Evolutionary conservation across 768 basidiomycete genomes (phyloP).

Genomic region (Boletus bicolor): DNA sequence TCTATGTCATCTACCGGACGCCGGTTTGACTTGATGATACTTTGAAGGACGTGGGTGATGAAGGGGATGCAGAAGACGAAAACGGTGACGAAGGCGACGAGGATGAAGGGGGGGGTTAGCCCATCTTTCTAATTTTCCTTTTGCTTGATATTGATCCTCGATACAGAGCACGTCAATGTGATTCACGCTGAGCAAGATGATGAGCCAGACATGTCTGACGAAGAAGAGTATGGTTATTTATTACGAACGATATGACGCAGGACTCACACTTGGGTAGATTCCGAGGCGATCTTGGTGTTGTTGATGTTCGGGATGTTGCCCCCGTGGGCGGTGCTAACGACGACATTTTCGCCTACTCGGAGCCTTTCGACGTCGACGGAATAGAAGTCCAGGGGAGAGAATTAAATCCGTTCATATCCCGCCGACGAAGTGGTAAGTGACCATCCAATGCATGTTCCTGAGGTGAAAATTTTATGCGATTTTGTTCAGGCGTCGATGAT

Average conservation of each 20-base stretch:
- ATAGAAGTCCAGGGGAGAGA: conserved; percentile 43
- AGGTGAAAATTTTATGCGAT: background rate
- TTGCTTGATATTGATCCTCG: conserved; percentile 7
- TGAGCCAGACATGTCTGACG: conserved; percentile 64
- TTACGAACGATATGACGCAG: background rate
- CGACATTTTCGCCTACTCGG: conserved; percentile 54
- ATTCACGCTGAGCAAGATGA: conserved; percentile 62
- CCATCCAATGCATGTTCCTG: background rate
- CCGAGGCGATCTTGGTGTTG: conserved; percentile 38
- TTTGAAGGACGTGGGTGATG: conserved; percentile 52
- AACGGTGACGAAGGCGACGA: conserved; percentile 56
- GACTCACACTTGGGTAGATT: conserved; percentile 33
- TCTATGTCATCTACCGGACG: background rate
- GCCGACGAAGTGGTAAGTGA: conserved; percentile 45
- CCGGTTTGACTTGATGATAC: conserved; percentile 7
- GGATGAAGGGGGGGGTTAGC: conserved; percentile 23
- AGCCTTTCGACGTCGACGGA: conserved; percentile 47
- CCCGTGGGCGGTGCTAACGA: conserved; percentile 36
- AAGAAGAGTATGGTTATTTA: conserved; percentile 51
- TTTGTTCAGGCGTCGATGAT: conserved; percentile 46
- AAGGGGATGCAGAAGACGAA: conserved; percentile 55
- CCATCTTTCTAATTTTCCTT: background rate
- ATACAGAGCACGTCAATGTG: conserved; percentile 50
- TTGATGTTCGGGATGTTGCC: conserved; percentile 34
- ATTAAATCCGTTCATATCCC: conserved; percentile 42